Conservation (phyloP, 2,329 filamentous ascomycete species). For the Diaporthe sp. region DNA sequence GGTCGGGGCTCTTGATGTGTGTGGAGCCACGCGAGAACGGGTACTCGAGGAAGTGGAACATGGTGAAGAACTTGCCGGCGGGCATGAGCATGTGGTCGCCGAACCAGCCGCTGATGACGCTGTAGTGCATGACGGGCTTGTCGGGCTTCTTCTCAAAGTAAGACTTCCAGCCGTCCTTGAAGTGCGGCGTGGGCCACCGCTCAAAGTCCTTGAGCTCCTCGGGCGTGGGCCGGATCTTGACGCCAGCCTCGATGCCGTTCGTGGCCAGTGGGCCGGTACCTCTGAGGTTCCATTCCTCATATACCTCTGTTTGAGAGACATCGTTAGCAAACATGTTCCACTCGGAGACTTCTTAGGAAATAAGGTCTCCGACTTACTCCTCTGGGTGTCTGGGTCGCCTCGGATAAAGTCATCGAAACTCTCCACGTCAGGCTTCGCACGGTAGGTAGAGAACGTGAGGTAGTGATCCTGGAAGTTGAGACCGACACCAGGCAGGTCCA, state of each 20-base stretch:
- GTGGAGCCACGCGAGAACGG: constrained; percentile 80
- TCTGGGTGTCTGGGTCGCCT: constrained; percentile 79
- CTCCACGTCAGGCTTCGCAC: constrained; percentile 81
- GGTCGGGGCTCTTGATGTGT: constrained; percentile 78
- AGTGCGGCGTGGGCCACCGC: constrained; percentile 80
- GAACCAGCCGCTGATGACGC: constrained; percentile 77
- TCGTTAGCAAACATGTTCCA: constrained; percentile 34
- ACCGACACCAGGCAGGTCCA: constrained; percentile 80
- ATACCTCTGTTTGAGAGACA: constrained; percentile 62
- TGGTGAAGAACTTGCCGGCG: constrained; percentile 83
- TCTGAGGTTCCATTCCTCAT: constrained; percentile 82
- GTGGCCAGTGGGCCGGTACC: constrained; percentile 83
- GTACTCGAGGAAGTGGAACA: constrained; percentile 86
- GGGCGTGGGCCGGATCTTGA: constrained; percentile 80
- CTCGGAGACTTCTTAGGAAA: too few relatives aligned
- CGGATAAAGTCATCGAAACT: constrained; percentile 85
- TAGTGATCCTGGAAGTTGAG: constrained; percentile 85
- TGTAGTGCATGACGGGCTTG: constrained; percentile 90
- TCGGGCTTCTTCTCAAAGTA: constrained; percentile 89
- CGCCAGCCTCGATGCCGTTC: constrained; percentile 84
- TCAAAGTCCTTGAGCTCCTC: constrained; percentile 78
- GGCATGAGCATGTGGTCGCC: constrained; percentile 75
- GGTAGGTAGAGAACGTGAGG: constrained; percentile 77
- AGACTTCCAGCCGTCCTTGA: constrained; percentile 80
- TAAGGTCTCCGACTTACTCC: constrained; percentile 56